phyloP scores from a whole-genome alignment of 179 eudicot species.

The Beta lomatogona region DNA sequence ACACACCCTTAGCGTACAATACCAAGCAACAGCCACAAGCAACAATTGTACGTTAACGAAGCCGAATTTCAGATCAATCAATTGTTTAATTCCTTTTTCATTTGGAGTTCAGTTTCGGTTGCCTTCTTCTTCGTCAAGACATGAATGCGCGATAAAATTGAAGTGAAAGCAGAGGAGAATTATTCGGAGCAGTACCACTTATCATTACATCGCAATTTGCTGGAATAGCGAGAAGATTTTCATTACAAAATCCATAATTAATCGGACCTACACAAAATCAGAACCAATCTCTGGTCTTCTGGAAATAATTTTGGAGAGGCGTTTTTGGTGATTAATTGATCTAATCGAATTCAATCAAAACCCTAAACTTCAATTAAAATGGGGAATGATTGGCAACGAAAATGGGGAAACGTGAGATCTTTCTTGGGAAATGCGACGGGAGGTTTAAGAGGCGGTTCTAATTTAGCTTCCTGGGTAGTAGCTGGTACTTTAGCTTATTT shows the following conservation, averaged over 20 bases:
- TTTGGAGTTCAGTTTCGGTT: not conserved
- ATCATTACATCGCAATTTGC: not conserved
- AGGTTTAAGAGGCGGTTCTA: conserved; percentile 69
- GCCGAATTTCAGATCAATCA: not conserved
- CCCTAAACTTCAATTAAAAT: not conserved
- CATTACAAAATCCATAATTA: not conserved
- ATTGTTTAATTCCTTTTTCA: not conserved
- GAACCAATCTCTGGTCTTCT: not conserved
- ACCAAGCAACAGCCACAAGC: too few species aligned
- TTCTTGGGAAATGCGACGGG: conserved; percentile 80
- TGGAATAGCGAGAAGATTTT: not conserved
- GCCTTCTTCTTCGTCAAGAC: not conserved
- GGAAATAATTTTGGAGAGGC: too few species aligned
- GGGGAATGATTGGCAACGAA: conserved; percentile 48
- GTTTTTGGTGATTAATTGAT: conserved; percentile 16
- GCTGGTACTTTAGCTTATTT: conserved; percentile 87
- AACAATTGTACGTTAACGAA: conserved; percentile 5
- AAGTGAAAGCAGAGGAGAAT: too few species aligned
- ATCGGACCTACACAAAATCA: not conserved
- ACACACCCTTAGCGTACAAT: too few species aligned
- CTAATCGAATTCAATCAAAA: not conserved
- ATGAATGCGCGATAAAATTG: not conserved
- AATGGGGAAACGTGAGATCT: conserved; percentile 56
- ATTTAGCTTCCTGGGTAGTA: conserved; percentile 77
- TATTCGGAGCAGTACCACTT: not conserved